Evolutionary conservation across 2,329 filamentous ascomycete genomes (phyloP).

Genomic region (Seiridium unicorne): DNA sequence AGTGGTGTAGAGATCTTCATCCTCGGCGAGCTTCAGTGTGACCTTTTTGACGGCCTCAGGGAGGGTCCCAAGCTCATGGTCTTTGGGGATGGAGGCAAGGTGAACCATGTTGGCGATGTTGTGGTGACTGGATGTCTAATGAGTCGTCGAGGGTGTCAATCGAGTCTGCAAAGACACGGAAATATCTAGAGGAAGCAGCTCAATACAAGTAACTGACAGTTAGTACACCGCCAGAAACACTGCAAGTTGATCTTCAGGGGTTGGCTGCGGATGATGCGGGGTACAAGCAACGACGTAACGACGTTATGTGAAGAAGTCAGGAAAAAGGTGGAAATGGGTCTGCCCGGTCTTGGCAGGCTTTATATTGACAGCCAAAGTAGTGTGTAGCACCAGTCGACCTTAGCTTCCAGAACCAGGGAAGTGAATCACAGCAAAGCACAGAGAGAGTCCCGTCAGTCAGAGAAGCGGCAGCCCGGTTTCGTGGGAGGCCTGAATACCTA

Average conservation of each 20-base stretch:
- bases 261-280: background rate
- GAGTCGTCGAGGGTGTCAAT: background rate
- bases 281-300: background rate
- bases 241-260: background rate
- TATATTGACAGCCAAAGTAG: background rate
- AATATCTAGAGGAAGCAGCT: background rate
- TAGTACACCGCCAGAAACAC: background rate
- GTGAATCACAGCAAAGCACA: too few relatives aligned
- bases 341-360: background rate
- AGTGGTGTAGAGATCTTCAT: constrained; percentile 63
- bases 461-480: background rate
- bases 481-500: background rate
- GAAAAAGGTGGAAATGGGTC: background rate
- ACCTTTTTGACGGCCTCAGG: constrained; percentile 38
- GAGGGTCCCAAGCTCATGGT: constrained; percentile 23
- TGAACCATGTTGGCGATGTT: constrained; percentile 47
- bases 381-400: too few relatives aligned
- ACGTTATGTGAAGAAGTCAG: background rate
- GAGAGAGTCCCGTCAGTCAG: background rate
- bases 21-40: constrained; percentile 47
- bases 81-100: constrained; percentile 40
- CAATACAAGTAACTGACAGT: background rate
- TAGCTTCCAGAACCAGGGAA: too few relatives aligned
- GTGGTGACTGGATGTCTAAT: background rate
- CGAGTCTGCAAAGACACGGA: background rate